phyloP scores from a whole-genome alignment of 495 filamentous ascomycete species.

The Thermochaetoides thermophila region DNA sequence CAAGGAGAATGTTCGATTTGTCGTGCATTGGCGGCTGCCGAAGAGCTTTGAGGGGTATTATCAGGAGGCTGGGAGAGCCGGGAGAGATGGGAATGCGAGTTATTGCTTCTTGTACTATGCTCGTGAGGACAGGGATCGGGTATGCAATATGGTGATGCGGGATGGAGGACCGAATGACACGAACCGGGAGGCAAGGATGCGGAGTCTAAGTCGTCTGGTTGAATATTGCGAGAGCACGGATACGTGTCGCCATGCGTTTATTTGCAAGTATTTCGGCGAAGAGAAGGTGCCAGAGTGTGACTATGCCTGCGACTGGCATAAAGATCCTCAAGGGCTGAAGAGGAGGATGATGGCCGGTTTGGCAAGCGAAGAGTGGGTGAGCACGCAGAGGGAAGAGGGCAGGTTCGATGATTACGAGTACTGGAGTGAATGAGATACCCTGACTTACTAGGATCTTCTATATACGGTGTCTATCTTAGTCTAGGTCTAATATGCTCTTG shows the following conservation, averaged over 20 bases:
- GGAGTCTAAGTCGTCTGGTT: conserved; percentile 44
- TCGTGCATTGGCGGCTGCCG: conserved; percentile 83
- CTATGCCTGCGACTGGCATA: conserved; percentile 83
- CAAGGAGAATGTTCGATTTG: conserved; percentile 83
- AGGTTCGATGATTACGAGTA: conserved; percentile 27
- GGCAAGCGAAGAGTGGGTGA: conserved; percentile 58
- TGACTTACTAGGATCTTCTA: no score
- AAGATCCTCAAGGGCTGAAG: conserved; percentile 49
- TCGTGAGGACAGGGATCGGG: conserved; percentile 64
- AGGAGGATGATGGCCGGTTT: conserved; percentile 46
- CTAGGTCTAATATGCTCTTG: no score
- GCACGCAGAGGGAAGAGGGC: conserved; percentile 52
- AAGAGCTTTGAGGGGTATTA: conserved; percentile 92
- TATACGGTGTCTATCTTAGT: no score
- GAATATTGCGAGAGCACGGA: conserved; percentile 67
- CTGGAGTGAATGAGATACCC: not conserved
- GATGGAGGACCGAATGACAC: conserved; percentile 20
- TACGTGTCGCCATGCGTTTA: conserved; percentile 59
- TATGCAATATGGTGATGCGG: conserved; percentile 38
- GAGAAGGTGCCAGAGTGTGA: conserved; percentile 46
- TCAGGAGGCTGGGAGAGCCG: conserved; percentile 86
- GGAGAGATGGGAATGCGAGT: conserved; percentile 74
- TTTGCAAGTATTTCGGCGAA: conserved; percentile 76
- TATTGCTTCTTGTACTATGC: conserved; percentile 83
- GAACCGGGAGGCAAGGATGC: conserved; percentile 20